Base-by-base conservation (phyloP, 768 basidiomycete species). In the Lactifluus pinguis region DNA sequence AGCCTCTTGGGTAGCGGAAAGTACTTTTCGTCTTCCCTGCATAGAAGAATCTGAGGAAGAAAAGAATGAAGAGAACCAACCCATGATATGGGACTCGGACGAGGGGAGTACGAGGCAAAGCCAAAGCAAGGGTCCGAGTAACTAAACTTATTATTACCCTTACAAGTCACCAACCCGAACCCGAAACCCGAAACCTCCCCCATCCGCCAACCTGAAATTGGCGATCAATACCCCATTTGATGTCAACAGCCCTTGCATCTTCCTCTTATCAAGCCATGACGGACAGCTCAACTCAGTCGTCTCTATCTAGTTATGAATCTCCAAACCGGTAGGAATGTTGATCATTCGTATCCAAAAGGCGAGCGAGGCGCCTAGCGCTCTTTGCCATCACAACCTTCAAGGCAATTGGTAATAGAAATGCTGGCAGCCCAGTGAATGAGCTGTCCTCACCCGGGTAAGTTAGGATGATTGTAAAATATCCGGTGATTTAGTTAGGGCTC, bases 1-100 rank as follows among this genome's bases (percentile, higher is more conserved):
- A 63, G 93, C 92, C 71, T 94, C 92, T 69, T 87, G 83, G 6
- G 92, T 94, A 15, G 83, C 83, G 36, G 82, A 83, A 65, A 93
- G 81, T 32, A 87, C 83, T 71, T 79, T 79, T 60, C 83, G 75
- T 38, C 77, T 68, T 63, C 76, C 78, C 68, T 80, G 77, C 29
- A 76, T 69, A 52, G 72, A 72, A 64, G 80, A 77, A 53, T 62
- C 60, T 55, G 77, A 70, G 19, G 80, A 76, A 21, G 80, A 76
- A 73, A 90, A 89, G 58, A 88, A 75, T 65, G 83, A 82, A 32
- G 79, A 74, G 52, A 90, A 74, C 88, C 88, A 90, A 74, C 84
- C 83, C 88, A 90, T 90, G 59, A 45, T 44, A 59, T 49, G 51
- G 58, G 36, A 50, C 39, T 30, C 38, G 25, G 63, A 45, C 30